Conservation (phyloP, 2,329 filamentous ascomycete genomes). For the Alternaria infectoria region DNA sequence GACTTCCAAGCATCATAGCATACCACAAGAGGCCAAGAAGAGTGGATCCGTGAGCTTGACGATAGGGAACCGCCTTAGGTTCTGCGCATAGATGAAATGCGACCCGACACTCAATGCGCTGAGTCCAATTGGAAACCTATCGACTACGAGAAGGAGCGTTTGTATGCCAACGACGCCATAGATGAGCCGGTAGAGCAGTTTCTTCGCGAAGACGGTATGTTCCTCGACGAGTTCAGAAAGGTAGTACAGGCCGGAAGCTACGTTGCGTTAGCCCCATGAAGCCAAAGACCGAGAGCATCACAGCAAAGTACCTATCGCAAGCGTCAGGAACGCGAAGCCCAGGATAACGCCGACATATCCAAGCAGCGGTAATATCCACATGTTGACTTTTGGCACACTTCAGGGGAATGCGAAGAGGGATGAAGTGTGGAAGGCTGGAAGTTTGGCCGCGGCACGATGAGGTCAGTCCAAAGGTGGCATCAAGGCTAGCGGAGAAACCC, state of each 20-base stretch:
- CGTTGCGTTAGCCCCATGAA: slow-evolving; percentile 4
- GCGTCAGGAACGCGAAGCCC: slow-evolving; percentile 91
- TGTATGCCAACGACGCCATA: slow-evolving; percentile 81
- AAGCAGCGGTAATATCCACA: slow-evolving; percentile 95
- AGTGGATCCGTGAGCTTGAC: slow-evolving; percentile 88
- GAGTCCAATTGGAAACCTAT: slow-evolving; percentile 81
- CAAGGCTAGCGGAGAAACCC: slow-evolving; percentile 22
- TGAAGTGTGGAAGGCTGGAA: slow-evolving; percentile 9
- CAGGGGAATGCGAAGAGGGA: slow-evolving; percentile 2
- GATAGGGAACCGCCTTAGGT: slow-evolving; percentile 76
- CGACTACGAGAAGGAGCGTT: slow-evolving; percentile 75
- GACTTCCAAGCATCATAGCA: slow-evolving; percentile 27
- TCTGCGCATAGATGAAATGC: slow-evolving; percentile 86
- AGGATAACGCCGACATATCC: slow-evolving; percentile 87
- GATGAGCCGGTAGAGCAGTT: slow-evolving; percentile 82
- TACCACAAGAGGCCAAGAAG: slow-evolving; percentile 83
- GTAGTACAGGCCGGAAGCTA: slow-evolving; percentile 97
- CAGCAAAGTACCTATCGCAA: slow-evolving; percentile 75
- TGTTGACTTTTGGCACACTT: slow-evolving; percentile 51
- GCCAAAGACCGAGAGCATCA: neutral
- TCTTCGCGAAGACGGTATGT: slow-evolving; percentile 91
- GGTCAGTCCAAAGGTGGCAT: slow-evolving; percentile 37
- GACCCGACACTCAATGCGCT: slow-evolving; percentile 78
- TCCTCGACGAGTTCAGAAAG: slow-evolving; percentile 98
- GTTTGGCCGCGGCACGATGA: slow-evolving; percentile 23